Percentiles rank a stretch among this genome's conserved stretches.
Evolutionary conservation across 1,284 basidiomycete species (phyloP).

Genomic region (Fomes fomentarius): DNA sequence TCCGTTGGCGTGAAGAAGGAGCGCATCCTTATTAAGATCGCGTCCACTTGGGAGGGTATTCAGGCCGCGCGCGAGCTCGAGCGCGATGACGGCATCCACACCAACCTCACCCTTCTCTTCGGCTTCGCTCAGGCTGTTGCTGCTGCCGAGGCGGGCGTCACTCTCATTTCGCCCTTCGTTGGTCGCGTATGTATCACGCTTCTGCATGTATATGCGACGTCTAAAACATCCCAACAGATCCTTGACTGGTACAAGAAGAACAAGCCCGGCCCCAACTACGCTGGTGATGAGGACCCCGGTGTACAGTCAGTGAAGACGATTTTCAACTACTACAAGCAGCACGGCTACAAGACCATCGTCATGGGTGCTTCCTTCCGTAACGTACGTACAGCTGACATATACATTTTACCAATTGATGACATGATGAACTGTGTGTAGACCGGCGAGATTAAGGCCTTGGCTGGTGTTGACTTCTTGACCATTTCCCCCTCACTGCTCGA

Average conservation of each 20-base stretch:
- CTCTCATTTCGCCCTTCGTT: constrained; percentile 99
- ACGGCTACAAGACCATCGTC: constrained; percentile 98
- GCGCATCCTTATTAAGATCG: constrained; percentile 98
- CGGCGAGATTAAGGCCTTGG: constrained; percentile 85
- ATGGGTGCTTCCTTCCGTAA: constrained; percentile 99
- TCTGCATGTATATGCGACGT: constrained; percentile 14
- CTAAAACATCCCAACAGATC: constrained; percentile 54
- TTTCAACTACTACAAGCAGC: constrained; percentile 99
- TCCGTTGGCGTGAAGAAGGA: constrained; percentile 91
- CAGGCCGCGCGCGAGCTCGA: constrained; percentile 98
- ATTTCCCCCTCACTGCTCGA: constrained; percentile 92
- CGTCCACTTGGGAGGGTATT: constrained; percentile 99
- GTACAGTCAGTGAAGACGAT: constrained; percentile 95
- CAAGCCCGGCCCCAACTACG: constrained; percentile 81
- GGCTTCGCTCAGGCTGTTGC: constrained; percentile 98
- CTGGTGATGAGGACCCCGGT: constrained; percentile 94
- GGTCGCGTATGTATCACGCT: constrained; percentile 71
- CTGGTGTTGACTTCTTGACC: constrained; percentile 95
- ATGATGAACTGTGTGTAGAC: constrained; percentile 43
- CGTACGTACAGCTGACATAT: constrained; percentile 45
- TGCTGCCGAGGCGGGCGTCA: constrained; percentile 97
- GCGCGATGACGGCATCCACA: constrained; percentile 91
- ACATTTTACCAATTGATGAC: constrained; percentile 17
- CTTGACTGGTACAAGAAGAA: constrained; percentile 97
- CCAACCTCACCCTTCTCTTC: constrained; percentile 98